Conservation (phyloP, 106 monocot species). For the Dendrobium officinale region DNA sequence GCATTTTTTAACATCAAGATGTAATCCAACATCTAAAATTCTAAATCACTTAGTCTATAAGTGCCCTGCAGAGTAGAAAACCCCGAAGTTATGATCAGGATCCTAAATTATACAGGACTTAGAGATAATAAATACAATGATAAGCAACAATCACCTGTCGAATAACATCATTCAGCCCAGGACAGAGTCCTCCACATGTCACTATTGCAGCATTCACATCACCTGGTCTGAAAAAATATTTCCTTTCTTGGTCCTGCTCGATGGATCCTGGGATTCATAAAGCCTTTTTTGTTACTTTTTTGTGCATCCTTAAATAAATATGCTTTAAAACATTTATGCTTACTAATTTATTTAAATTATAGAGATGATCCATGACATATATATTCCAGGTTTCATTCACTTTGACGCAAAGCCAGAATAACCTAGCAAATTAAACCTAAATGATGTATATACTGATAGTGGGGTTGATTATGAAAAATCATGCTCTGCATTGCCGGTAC, state of each 20-base stretch:
- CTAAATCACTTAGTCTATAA: neutral
- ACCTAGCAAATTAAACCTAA: neutral
- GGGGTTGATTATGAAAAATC: neutral
- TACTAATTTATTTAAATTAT: neutral
- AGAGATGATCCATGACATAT: neutral
- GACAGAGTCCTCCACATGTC: conserved; percentile 32
- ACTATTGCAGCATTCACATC: conserved; percentile 32
- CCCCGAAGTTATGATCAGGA: neutral
- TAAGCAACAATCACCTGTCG: conserved; percentile 14
- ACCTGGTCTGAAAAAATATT: conserved; percentile 24
- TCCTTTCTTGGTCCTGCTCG: conserved; percentile 30
- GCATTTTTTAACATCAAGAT: neutral
- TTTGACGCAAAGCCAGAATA: neutral
- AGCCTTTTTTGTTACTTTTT: neutral
- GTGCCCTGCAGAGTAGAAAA: neutral
- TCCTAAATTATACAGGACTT: neutral
- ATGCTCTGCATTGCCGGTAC: neutral
- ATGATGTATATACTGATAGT: neutral
- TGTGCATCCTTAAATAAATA: neutral
- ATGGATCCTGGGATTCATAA: conserved; percentile 20
- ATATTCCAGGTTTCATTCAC: neutral
- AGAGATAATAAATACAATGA: neutral
- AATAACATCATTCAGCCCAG: conserved; percentile 32
- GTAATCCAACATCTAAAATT: no score
- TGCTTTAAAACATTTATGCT: neutral